phyloP scores from a whole-genome alignment of 2,329 filamentous ascomycete species.

The Metarhizium humberi region DNA sequence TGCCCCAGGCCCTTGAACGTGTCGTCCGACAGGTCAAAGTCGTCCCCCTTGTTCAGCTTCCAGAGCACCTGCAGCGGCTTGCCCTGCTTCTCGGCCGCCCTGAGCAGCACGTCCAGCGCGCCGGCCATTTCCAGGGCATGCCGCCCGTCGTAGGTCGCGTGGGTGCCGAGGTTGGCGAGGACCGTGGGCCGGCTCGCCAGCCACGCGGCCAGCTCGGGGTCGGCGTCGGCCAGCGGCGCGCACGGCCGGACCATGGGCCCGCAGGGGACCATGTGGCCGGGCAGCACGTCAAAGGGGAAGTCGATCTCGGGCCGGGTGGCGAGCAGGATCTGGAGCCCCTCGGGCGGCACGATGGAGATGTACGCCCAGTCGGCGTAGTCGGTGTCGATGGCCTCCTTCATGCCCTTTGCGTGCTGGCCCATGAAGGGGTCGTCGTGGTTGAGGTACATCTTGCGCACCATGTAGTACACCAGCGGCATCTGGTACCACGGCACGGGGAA shows the following conservation, averaged over 20 bases:
- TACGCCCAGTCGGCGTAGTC: not conserved
- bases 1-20: constrained; percentile 7
- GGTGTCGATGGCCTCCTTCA: constrained; percentile 7
- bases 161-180: constrained; percentile 37
- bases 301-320: constrained; percentile 23
- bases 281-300: constrained; percentile 27
- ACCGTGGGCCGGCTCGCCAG: constrained; percentile 31
- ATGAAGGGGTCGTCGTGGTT: constrained; percentile 5
- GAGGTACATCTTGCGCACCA: constrained; percentile 16
- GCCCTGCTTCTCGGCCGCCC: constrained; percentile 8
- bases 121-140: constrained; percentile 28
- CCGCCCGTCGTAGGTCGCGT: constrained; percentile 18
- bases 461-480: constrained; percentile 16
- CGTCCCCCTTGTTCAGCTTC: constrained; percentile 19
- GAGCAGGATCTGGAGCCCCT: constrained; percentile 16
- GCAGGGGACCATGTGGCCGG: constrained; percentile 30
- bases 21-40: not conserved
- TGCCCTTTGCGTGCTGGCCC: constrained; percentile 7
- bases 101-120: constrained; percentile 26
- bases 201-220: constrained; percentile 33
- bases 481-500: constrained; percentile 36
- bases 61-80: constrained; percentile 20
- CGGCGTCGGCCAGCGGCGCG: constrained; percentile 21
- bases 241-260: constrained; percentile 34
- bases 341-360: too few species aligned